phyloP scores from a whole-genome alignment of 345 rosid genomes.

The Dipteronia sinensis region DNA sequence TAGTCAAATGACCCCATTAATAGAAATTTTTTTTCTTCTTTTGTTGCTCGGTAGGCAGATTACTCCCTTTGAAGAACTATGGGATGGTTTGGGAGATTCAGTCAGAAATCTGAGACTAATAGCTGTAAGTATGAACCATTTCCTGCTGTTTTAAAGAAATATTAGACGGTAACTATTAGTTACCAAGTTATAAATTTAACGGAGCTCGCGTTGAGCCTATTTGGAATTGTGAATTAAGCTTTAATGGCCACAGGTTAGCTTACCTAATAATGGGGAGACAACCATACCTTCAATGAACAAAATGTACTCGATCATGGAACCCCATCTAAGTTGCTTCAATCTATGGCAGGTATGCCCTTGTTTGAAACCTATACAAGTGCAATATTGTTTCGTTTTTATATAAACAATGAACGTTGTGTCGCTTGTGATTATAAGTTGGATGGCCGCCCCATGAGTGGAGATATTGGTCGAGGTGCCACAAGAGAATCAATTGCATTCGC shows the following conservation, averaged over 20 bases:
- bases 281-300: slow-evolving; percentile 48
- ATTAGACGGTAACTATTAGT: not conserved
- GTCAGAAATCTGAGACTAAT: slow-evolving; percentile 43
- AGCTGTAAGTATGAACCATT: slow-evolving; percentile 43
- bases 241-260: slow-evolving; percentile 44
- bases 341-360: slow-evolving; percentile 54
- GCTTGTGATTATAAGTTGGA: slow-evolving; percentile 45
- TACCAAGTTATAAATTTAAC: not conserved
- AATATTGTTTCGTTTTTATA: not conserved
- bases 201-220: not conserved
- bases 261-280: slow-evolving; percentile 50
- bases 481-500: slow-evolving; percentile 55
- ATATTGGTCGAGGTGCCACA: slow-evolving; percentile 66
- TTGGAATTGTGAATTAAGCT: not conserved
- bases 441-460: slow-evolving; percentile 76
- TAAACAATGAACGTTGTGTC: not conserved
- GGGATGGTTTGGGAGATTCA: slow-evolving; percentile 54
- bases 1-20: not conserved
- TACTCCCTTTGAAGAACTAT: slow-evolving; percentile 41
- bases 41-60: slow-evolving; percentile 36
- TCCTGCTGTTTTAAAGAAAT: not conserved
- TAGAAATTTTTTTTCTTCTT: not conserved
- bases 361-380: not conserved
- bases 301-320: slow-evolving; percentile 55
- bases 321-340: slow-evolving; percentile 46